Base-by-base conservation (phyloP, 768 basidiomycete species). In the Pleurotus sapidus region DNA sequence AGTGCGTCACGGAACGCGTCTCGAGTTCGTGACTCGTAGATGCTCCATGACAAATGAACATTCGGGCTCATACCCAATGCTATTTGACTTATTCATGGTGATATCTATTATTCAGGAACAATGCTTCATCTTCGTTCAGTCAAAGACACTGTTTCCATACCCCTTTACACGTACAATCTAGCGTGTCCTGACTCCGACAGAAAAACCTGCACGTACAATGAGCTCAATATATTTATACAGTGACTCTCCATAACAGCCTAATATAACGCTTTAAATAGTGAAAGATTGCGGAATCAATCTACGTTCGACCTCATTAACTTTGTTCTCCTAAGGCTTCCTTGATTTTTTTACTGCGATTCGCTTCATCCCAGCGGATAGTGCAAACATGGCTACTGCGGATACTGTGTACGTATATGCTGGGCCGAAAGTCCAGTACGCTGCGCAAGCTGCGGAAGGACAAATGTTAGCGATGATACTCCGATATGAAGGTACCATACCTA, bases 361-460 rank as follows among this genome's bases (percentile, higher is more conserved):
- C 64, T 72, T 77, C 89, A 93, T 92, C 47, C 71, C 71, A 17
- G 67, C 60, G 3, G 84, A 80, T 53, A 94, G 72, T 18, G 72
- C 70, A 14, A 82, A 66, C 89, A 91, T 93, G 0, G 86, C 82
- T 20, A 81, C 60, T 0, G 86, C 88, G 42, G 86, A 81, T 11
- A 79, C 68, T 1, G 76, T 74, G 58, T 94, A 94, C n/a, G 91
- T 94, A 46, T 77, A 59, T 6, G 89, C 82, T 43, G 92, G 92
- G 3, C 91, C 91, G 63, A 93, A 86, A 3, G 91, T 90, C 92
- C 92, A 94, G 67, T 94, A 94, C 11, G 84, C 86, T 25, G 83
- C 91, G 68, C 92, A 94, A 4, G 92, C 92, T 94, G 61, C 39
- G 45, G 17, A 45, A 17, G 46, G 34, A 62, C 56, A 8, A 65